phyloP scores from a whole-genome alignment of 164 flowering plant species.

The Chloranthus sessilifolius region DNA sequence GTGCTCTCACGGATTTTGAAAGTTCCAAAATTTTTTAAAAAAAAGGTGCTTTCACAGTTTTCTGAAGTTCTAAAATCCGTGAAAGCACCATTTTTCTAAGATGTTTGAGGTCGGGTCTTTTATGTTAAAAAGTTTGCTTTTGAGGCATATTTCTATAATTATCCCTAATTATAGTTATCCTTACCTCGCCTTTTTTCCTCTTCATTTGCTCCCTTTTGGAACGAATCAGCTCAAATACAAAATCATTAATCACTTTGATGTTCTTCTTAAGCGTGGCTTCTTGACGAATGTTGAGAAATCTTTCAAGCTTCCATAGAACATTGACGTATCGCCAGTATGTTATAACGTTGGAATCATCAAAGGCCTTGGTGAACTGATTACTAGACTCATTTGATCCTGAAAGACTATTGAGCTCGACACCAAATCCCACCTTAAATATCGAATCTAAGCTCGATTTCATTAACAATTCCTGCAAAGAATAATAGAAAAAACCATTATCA shows the following conservation, averaged over 20 bases:
- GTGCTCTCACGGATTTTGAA: too few species aligned
- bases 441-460: slow-evolving; percentile 13
- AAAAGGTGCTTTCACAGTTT: too few species aligned
- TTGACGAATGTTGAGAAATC: slow-evolving; percentile 24
- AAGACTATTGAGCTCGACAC: slow-evolving; percentile 11
- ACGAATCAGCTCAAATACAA: slow-evolving; percentile 21
- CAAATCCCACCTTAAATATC: slow-evolving; percentile 16
- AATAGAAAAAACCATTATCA: too few species aligned
- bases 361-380: slow-evolving; percentile 9
- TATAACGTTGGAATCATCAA: slow-evolving; percentile 21
- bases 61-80: too few species aligned
- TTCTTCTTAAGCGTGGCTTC: slow-evolving; percentile 26
- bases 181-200: slow-evolving; percentile 16
- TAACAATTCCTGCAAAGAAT: slow-evolving; percentile 13
- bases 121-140: too few species aligned
- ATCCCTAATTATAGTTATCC: too few species aligned
- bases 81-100: too few species aligned
- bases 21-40: too few species aligned
- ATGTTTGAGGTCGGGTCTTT: too few species aligned
- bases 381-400: slow-evolving; percentile 10
- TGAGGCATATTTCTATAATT: too few species aligned
- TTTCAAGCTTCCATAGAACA: slow-evolving; percentile 25
- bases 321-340: slow-evolving; percentile 20
- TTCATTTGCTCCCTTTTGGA: slow-evolving; percentile 27
- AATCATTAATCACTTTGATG: slow-evolving; percentile 25